A percentile compares a stretch with the other conserved stretches of the same genome.
Conservation (phyloP, 2,329 filamentous ascomycete species). For the Volutella citrinella region DNA sequence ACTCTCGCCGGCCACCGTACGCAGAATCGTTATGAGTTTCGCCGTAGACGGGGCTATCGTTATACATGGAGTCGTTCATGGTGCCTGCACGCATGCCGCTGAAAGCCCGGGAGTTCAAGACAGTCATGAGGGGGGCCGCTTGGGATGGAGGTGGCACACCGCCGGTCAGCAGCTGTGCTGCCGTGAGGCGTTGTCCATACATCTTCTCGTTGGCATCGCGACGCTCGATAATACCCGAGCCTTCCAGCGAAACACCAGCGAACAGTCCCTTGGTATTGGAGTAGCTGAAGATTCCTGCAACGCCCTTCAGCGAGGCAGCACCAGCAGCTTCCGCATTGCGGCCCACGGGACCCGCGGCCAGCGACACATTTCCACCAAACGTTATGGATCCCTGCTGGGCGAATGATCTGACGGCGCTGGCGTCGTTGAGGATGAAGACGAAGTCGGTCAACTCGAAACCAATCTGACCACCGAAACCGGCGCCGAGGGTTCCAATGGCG, state of each 20-base stretch:
- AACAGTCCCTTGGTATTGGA: constrained; percentile 98
- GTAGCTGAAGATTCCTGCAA: constrained; percentile 93
- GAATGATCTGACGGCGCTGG: constrained; percentile 85
- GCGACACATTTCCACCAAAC: constrained; percentile 91
- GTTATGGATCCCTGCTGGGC: constrained; percentile 89
- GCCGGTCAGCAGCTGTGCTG: constrained; percentile 77
- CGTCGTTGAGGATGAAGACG: constrained; percentile 96
- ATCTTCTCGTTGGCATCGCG: constrained; percentile 97
- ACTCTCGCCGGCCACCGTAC: constrained; percentile 74
- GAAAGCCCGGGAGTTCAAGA: constrained; percentile 84
- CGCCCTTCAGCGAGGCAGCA: constrained; percentile 82
- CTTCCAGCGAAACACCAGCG: constrained; percentile 91
- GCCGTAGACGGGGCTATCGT: constrained; percentile 88
- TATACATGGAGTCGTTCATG: constrained; percentile 73
- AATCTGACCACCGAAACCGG: constrained; percentile 81
- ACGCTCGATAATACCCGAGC: constrained; percentile 87
- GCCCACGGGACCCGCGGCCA: constrained; percentile 90
- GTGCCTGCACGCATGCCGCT: constrained; percentile 55
- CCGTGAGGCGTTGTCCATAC: constrained; percentile 80
- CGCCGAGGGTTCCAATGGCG: constrained; percentile 77
- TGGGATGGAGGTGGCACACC: constrained; percentile 74
- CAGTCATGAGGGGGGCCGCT: constrained; percentile 77
- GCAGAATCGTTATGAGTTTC: constrained; percentile 77
- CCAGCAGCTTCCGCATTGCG: constrained; percentile 95
- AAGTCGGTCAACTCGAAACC: constrained; percentile 90